phyloP scores from a whole-genome alignment of 208 protist genomes.

The Acanthamoeba triangularis region DNA sequence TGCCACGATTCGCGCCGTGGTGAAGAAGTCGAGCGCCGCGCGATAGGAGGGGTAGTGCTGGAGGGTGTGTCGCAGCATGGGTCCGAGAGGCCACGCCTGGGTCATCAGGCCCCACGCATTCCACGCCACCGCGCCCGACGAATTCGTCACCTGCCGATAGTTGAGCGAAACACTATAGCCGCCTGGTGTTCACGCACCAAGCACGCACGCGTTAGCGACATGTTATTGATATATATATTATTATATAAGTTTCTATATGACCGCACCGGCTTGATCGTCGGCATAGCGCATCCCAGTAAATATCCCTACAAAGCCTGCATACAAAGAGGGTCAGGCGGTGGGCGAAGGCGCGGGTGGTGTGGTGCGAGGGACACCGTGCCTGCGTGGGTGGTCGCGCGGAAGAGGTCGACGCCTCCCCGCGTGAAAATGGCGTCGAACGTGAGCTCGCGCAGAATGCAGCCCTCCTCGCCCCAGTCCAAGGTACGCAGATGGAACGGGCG shows the following conservation, averaged over 20 bases:
- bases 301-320: constrained; percentile 7
- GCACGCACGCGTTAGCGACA: background rate
- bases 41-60: background rate
- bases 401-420: background rate
- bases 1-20: background rate
- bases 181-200: background rate
- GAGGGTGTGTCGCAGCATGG: background rate
- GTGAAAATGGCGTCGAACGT: constrained; percentile 22
- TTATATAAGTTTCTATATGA: too few species aligned
- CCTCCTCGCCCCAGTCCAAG: constrained; percentile 28
- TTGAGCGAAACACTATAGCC: constrained; percentile 50
- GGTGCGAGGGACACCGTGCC: background rate
- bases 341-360: background rate
- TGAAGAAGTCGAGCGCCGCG: background rate
- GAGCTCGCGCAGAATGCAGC: background rate
- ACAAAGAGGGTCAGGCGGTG: background rate
- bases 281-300: constrained; percentile 37
- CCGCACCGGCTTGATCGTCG: background rate
- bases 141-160: background rate
- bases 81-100: background rate
- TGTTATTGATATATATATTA: too few species aligned
- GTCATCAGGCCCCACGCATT: constrained; percentile 8
- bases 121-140: background rate
- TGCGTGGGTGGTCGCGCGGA: constrained; percentile 8
- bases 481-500: constrained; percentile 20